Evolutionary conservation across 2,329 filamentous ascomycete species (phyloP), one percentile per base, ranked within the genome.

Genomic region (Beauveria varroae): DNA sequence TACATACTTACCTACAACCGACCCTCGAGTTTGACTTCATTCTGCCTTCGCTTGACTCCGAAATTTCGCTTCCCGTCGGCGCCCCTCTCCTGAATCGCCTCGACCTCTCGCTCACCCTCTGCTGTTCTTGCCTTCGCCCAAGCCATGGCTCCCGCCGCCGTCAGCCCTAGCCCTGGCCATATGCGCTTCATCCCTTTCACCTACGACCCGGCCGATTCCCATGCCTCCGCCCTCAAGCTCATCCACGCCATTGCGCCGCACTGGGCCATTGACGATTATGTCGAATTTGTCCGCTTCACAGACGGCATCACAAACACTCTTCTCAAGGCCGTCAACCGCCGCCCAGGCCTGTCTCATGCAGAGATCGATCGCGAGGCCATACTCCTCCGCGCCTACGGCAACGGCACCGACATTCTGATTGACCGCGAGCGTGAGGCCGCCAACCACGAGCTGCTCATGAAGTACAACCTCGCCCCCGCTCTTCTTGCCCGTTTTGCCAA

Each of bases 251-350:
- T 97, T 64, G 84, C 88, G 63, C 93, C 93, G 12, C 86, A 96
- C 68, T 99, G 95, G 95, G 82, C 86, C 67, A 81, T 83, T 53
- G 85, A 87, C 65, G 89, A 90, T 62, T 84, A 87, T 49, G 82
- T 99, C 68, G 87, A 95, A 70, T 91, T 98, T 71, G 82, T 91
- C 67, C 88, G 90, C 65, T 99, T 98, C 79, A 99, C 92, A 44
- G 95, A 99, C 70, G 95, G 95, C 71, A 99, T 98, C 77, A 99
- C 95, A 67, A 99, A 99, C 76, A 98, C 93, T 55, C 79, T 93
- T 54, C 80, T 92, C 65, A 93, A 93, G 73, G 86, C 87, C n/a
- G 76, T 89, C 70, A 90, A 91, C 72, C 83, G 80, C 66, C 80
- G 80, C 28, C 73, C 78, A 1, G 90, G 89, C 55, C 79, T 88